A percentile compares a stretch with the other conserved stretches of the same genome.
These are phyloP conservation scores for Rhizophora apiculata DNA, from an alignment of 345 rosid genomes.

Conservation along the genomic window DNA sequence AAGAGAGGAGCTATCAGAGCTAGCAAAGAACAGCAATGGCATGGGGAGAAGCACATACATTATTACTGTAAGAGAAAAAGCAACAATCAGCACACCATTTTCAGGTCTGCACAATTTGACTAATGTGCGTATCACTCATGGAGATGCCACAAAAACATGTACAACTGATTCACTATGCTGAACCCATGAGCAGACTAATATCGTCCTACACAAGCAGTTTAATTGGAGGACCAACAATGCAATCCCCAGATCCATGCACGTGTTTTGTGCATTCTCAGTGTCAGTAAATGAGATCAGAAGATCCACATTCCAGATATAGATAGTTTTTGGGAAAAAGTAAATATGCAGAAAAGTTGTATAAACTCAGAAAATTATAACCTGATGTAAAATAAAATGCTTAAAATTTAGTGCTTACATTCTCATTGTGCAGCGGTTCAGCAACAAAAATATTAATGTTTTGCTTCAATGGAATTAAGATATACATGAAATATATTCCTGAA, in stretches of 20 bases:
- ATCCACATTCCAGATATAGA: background rate
- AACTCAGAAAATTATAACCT: background rate
- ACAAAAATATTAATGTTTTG: too few relatives aligned
- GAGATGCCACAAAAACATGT: background rate
- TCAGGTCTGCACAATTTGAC: background rate
- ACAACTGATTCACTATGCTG: too few relatives aligned
- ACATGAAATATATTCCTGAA: background rate
- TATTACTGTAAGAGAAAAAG: constrained; percentile 51
- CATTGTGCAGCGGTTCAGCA: too few relatives aligned
- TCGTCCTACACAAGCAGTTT: background rate
- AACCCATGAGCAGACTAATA: background rate
- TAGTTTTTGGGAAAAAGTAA: background rate
- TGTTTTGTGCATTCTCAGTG: background rate
- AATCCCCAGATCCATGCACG: background rate
- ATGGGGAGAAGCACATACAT: constrained; percentile 93
- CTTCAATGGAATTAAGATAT: background rate
- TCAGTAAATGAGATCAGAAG: background rate
- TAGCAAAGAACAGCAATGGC: constrained; percentile 84
- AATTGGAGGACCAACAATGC: background rate
- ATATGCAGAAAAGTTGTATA: background rate
- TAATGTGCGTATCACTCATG: background rate
- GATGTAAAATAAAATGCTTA: too few relatives aligned
- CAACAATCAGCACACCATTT: constrained; percentile 8
- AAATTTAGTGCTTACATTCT: too few relatives aligned
- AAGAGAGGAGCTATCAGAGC: constrained; percentile 66